Conservation (phyloP, 1,284 basidiomycete species). For the Phaffia rhodozyma region DNA sequence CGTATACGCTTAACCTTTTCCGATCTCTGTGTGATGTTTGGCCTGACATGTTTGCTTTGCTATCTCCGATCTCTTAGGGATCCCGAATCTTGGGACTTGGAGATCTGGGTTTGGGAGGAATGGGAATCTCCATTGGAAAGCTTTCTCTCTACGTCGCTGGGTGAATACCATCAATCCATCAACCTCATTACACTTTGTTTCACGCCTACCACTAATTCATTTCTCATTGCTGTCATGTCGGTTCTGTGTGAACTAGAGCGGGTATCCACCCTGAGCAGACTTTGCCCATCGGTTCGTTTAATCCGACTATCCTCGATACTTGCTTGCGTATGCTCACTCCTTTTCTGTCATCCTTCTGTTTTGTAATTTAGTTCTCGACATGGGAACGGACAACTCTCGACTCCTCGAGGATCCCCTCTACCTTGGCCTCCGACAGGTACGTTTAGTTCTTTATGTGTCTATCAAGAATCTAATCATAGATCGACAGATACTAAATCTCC, state of each 20-base stretch:
- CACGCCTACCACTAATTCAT: conserved; percentile 19
- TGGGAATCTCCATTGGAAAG: conserved; percentile 90
- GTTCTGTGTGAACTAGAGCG: conserved; percentile 12
- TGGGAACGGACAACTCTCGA: conserved; percentile 76
- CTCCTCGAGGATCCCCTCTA: conserved; percentile 81
- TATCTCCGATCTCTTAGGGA: conserved; percentile 50
- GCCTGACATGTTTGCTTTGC: not conserved
- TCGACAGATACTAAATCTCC: not conserved
- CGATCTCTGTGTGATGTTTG: not conserved
- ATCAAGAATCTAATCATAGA: too few species aligned
- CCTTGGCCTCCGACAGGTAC: conserved; percentile 64
- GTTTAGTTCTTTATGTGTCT: conserved; percentile 31
- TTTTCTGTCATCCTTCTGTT: not conserved
- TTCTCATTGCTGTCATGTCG: not conserved
- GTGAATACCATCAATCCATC: too few species aligned
- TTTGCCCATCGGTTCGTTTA: conserved; percentile 55
- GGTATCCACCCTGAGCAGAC: conserved; percentile 76
- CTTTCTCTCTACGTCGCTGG: conserved; percentile 83
- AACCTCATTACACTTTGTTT: conserved; percentile 45
- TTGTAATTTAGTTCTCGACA: conserved; percentile 41
- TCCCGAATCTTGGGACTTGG: conserved; percentile 87
- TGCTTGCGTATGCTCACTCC: not conserved
- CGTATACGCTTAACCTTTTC: not conserved
- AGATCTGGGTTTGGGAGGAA: conserved; percentile 55
- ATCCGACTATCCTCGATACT: not conserved